Base-by-base conservation (phyloP, 257 asterid species). In the Marsdenia floribunda region DNA sequence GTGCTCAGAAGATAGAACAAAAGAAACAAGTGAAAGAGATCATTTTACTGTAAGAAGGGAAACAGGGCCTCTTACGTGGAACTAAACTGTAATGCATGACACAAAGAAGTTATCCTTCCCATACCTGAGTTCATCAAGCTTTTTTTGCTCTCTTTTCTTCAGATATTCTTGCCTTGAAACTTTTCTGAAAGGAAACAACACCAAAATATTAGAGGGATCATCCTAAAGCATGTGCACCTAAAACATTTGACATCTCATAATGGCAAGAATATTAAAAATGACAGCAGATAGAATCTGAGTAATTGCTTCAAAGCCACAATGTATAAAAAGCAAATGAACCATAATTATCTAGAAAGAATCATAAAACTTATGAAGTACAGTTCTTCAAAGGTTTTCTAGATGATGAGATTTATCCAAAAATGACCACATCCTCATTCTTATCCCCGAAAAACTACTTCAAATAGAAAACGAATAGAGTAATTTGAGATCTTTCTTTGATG, bases 81-180 rank as follows among this genome's bases (percentile, higher is more conserved):
- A 55, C 49, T 44, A 73, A 47, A 33, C 24, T 61, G 72, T 14
- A 74, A 38, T 29, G 37, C 33, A 68, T 35, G 49, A 68, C 16
- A 58, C 26, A 12, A 58, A 73, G 8, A 40, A 35, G 46, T 55
- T 50, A 67, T 33, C 64, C 73, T 73, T 60, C 44, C 73, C 37
- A 50, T 86, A 90, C 97, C 92, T 82, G 78, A 91, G 91, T 86
- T 90, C 97, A 3, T 93, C 98, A 73, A 93, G 80, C 81, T 91
- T 93, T 86, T 91, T 90, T 64, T 90, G 93, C 93, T 93, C 98
- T 83, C 98, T 82, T 84, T 91, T 90, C 96, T 93, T 91, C 80
- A 93, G 79, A 78, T 93, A 93, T 78, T 90, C 96, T 80, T 89
- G 97, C 79, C 98, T 86, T 65, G 98, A 93, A 79, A 80, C 85